These are phyloP conservation scores for Eucalyptus viminalis DNA, from an alignment of 345 rosid species.

Conservation along the genomic window DNA sequence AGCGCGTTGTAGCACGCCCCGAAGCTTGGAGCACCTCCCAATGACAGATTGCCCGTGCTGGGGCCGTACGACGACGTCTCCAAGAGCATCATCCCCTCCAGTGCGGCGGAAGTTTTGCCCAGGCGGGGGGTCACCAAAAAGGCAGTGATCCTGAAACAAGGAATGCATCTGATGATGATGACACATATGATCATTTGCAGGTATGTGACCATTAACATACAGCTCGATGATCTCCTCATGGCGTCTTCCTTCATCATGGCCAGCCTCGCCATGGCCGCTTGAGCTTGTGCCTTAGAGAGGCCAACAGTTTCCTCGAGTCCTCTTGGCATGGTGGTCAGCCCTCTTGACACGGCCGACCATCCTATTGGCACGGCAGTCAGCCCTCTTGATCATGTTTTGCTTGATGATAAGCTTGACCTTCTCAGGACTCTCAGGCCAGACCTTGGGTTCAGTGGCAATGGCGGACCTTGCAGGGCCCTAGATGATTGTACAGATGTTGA, in stretches of 20 bases:
- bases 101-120: background rate
- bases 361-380: background rate
- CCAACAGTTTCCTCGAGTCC: background rate
- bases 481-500: constrained; percentile 10
- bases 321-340: background rate
- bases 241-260: background rate
- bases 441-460: background rate
- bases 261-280: background rate
- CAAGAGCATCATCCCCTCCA: background rate
- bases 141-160: background rate
- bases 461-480: background rate
- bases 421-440: background rate
- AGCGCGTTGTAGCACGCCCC: background rate
- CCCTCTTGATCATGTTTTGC: background rate
- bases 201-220: background rate
- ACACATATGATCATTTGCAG: background rate
- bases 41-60: background rate
- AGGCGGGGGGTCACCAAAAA: background rate
- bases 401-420: constrained; percentile 1
- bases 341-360: background rate
- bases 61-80: background rate
- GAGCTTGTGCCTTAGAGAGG: background rate
- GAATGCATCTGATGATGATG: background rate
- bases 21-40: background rate
- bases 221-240: background rate